Percentiles rank a stretch among this genome's conserved stretches.
Evolutionary conservation across 257 asterid genomes (phyloP).

Genomic region (Lavandula angustifolia): DNA sequence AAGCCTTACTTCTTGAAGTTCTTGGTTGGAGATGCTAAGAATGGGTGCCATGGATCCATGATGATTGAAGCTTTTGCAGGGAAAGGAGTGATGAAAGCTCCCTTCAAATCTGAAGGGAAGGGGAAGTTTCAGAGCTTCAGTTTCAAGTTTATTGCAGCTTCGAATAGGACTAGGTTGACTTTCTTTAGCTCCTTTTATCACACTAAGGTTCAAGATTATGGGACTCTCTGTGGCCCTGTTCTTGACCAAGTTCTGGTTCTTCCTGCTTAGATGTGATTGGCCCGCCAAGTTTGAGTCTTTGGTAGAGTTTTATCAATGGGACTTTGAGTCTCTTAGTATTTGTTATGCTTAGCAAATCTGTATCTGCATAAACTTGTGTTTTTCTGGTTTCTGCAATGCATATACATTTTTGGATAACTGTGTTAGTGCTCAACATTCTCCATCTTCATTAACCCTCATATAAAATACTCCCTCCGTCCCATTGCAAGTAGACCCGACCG

Average conservation of each 20-base stretch:
- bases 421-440: not conserved
- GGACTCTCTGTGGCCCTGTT: conserved; percentile 84
- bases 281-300: not conserved
- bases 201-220: conserved; percentile 55
- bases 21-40: conserved; percentile 70
- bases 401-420: not conserved
- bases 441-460: no score
- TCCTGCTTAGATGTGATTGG: conserved; percentile 37
- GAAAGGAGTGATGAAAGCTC: conserved; percentile 47
- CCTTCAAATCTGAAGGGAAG: conserved; percentile 60
- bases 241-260: conserved; percentile 65
- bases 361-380: not conserved
- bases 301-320: conserved; percentile 25
- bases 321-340: not conserved
- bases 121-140: conserved; percentile 49
- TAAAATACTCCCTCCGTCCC: no score
- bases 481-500: no score
- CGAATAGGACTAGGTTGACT: conserved; percentile 63
- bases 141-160: conserved; percentile 59
- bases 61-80: conserved; percentile 86
- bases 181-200: conserved; percentile 88
- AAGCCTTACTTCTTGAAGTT: conserved; percentile 55
- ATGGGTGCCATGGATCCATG: conserved; percentile 85
- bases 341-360: not conserved
- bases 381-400: not conserved